Base-by-base conservation (phyloP, 225 moss, liverwort and hornwort species). In the Bryum argenteum region DNA sequence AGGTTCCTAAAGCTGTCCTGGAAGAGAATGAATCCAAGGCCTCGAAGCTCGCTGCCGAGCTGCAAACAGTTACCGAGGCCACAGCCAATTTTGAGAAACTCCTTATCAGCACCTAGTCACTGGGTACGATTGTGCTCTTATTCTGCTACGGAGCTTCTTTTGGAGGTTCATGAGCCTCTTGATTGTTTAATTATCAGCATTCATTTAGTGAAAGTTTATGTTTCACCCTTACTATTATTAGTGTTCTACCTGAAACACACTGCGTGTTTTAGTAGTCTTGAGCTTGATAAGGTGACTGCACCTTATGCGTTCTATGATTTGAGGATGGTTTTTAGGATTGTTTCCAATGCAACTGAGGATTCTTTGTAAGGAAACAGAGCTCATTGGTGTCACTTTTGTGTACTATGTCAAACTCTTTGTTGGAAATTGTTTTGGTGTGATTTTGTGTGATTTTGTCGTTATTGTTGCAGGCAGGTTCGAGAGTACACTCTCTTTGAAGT, bases 1-100 rank as follows among this genome's bases (percentile, higher is more conserved):
- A 95, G 57, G 92, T 88, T 51, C 95, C 92, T 20, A 60, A 67
- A 68, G 72, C 42, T 26, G 78, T 92, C 12, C 87, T 71, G 15
- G 82, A 83, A 54, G 89, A 89, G 33, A 88, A 90, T 58, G 54
- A 66, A 33, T 84, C 72, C 18, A 95, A 92, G 74, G 75, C 73
- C 11, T 67, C 51, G 8, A 92, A 84, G 79, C 79, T 75, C 38
- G 58, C 70, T 57, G 85, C 92, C n/a, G 92, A 95, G 79, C 85
- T 95, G 51, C 74, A 73, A 50, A 86, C 83, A 41, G 78, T 95
- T 20, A 50, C 78, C 38, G 86, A 89, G 70, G 90, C 92, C 20
- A 84, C 76, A 15, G 71, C 59, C 80, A 90, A 92, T 68, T 90
- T 95, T 65, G 77, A 77, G 72, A 86, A 23, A 50, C 93, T 93